Evolutionary conservation across 78 protist species (phyloP), one percentile per base, ranked within the genome.

Genomic region (Dictyostelium citrinum): DNA sequence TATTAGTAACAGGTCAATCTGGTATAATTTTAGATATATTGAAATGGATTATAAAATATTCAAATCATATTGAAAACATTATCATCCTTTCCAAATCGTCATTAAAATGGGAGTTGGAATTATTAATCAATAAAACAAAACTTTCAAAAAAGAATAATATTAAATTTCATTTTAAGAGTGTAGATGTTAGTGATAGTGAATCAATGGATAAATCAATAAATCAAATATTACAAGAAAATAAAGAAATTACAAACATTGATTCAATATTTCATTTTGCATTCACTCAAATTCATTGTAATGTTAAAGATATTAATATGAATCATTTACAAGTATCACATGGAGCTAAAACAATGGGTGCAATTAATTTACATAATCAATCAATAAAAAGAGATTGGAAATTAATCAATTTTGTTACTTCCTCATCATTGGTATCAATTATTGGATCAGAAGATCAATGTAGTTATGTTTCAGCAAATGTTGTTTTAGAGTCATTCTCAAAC

Each of bases 281-380:
- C 49, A 39, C 80, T 2, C 39, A 68, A 68, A 68, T 51, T 31
- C 37, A 31, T 79, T 24, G 27, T 81, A 60, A 81, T 46, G 20
- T 45, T 8, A 22, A 70, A 6, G 55, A 22, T 3, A 64, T 79
- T 29, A 10, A 37, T 11, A 37, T n/a, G 22, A 14, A 67, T 2
- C 29, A 67, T 27, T n/a, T 85, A 14, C n/a, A 76, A 51, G 76
- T 55, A 2, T 51, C 80, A 20, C 82, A 61, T n/a, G 83, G 68
- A 41, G 86, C 97, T 2, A 96, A 96, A 76, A 45, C 96, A 8
- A 22, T 93, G 10, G 97, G 96, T 27, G 97, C 95, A 2, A 20
- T 95, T 58, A 31, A 84, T 61, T 82, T 96, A 10, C 97, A 96
- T 72, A 24, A 78, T 29, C 46, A 77, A 20, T 81, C 84, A 5